These are phyloP conservation scores for Populus pruinosa DNA, from an alignment of 345 rosid species.

Conservation along the genomic window DNA sequence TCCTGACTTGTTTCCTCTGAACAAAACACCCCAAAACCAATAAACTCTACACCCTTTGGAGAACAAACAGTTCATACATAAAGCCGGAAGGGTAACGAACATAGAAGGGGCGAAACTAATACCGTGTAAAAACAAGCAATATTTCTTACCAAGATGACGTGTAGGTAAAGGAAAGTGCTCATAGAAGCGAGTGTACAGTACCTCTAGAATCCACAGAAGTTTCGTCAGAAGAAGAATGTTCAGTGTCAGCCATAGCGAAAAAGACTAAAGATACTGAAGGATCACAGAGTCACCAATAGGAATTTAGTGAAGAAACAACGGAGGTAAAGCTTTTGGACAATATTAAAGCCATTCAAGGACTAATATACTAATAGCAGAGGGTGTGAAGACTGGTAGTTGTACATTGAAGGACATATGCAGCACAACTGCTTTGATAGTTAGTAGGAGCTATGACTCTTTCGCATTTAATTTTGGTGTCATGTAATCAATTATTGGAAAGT, in stretches of 20 bases:
- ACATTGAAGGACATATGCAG: too few species aligned
- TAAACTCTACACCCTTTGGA: not conserved
- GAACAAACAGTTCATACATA: not conserved
- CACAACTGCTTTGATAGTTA: not conserved
- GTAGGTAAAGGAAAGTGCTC: not conserved
- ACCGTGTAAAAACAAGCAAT: not conserved
- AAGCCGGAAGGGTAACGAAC: not conserved
- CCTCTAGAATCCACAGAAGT: slow-evolving; percentile 34
- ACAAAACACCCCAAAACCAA: not conserved
- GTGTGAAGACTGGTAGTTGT: slow-evolving; percentile 15
- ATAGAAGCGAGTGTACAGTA: not conserved
- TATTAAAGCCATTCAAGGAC: not conserved
- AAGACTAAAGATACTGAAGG: too few species aligned
- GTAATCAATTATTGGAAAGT: too few species aligned
- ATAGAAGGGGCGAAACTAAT: not conserved
- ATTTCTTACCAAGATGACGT: not conserved
- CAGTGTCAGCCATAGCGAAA: slow-evolving; percentile 47
- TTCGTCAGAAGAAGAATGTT: slow-evolving; percentile 44
- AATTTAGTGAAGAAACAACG: not conserved
- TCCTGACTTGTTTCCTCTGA: slow-evolving; percentile 35
- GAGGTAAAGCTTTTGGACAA: not conserved
- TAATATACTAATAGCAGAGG: not conserved
- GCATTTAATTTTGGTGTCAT: not conserved
- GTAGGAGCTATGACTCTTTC: not conserved
- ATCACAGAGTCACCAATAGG: not conserved